Base-by-base conservation (phyloP, 306 rosid genomes). In the Begonia masoniana region DNA sequence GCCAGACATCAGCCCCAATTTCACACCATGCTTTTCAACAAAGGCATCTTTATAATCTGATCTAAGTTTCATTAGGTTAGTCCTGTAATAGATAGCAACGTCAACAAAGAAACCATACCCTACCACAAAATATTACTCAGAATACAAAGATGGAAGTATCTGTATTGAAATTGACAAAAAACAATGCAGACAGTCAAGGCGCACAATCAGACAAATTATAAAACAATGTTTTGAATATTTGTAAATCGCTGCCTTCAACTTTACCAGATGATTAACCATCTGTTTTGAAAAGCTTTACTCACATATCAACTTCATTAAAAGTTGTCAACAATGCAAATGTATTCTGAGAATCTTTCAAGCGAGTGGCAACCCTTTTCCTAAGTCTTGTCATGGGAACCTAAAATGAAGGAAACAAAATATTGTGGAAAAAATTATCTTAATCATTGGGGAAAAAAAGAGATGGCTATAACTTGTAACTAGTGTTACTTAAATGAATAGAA, bases 321-420 rank as follows among this genome's bases (percentile, higher is more conserved):
- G 88, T 81, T 52, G 84, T 81, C 58, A 77, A 70, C 73, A 81
- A 31, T 42, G 88, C 84, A 69, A 77, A 77, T 15, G 88, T 81
- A 63, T 81, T 74, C 60, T 77, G 84, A 13, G 84, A 74, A 56
- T 81, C 88, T 47, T 81, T 81, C 82, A 74, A 74, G 21, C 81
- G 81, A 10, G 76, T 74, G 55, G 88, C 81, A 52, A 81, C 88
- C 46, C 83, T 69, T 62, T 81, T 81, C 74, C 88, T 74, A 35
- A 81, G 79, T 67, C 84, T 71, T 62, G 79, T 77, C 81, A 81
- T 81, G 26, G 83, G 84, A 71, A 81, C 81, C 88, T 81, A 61
- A 17, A 26, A 13, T 45, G 11, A 13, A 52, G 61, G 41, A 53
- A 57, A 35, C 58, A 48, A 60, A 9, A 51, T 46, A 9, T 10